These are phyloP conservation scores for Podospora pseudoanserina DNA, from an alignment of 495 filamentous ascomycete species.

Conservation along the genomic window DNA sequence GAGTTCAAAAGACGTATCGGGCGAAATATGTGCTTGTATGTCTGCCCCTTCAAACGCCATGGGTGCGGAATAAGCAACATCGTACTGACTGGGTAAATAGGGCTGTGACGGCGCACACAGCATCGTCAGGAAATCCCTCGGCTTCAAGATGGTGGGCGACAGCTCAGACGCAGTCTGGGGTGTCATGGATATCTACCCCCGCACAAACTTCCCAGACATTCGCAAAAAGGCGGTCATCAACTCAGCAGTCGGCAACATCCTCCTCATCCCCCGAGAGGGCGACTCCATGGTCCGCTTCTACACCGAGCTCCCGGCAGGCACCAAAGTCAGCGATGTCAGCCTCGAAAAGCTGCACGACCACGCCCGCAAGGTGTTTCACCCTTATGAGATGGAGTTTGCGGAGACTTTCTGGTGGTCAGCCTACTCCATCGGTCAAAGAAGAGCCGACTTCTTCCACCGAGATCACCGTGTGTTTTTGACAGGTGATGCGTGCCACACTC, in stretches of 20 bases:
- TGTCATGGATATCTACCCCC: constrained; percentile 76
- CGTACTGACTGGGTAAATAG: constrained; percentile 32
- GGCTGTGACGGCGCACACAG: constrained; percentile 80
- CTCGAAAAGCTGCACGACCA: constrained; percentile 57
- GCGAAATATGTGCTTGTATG: constrained; percentile 69
- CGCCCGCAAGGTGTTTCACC: constrained; percentile 55
- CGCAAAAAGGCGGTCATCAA: constrained; percentile 57
- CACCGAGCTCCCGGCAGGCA: constrained; percentile 50
- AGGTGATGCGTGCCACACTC: constrained; percentile 71
- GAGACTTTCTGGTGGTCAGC: constrained; percentile 59
- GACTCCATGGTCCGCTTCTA: constrained; percentile 59
- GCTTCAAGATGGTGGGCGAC: constrained; percentile 70
- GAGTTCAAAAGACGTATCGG: constrained; percentile 48
- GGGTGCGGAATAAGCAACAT: not conserved
- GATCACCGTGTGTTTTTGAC: constrained; percentile 59
- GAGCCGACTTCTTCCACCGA: constrained; percentile 53
- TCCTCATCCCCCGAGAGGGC: constrained; percentile 67
- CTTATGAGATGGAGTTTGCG: constrained; percentile 44
- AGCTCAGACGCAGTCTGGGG: constrained; percentile 65
- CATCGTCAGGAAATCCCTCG: constrained; percentile 61
- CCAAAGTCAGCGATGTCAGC: constrained; percentile 39
- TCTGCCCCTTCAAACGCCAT: not conserved
- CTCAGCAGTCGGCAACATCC: constrained; percentile 50
- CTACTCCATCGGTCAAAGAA: constrained; percentile 62
- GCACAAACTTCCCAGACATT: constrained; percentile 73